These are phyloP conservation scores for Gautieria morchelliformis DNA, from an alignment of 768 basidiomycete species.

Conservation along the genomic window DNA sequence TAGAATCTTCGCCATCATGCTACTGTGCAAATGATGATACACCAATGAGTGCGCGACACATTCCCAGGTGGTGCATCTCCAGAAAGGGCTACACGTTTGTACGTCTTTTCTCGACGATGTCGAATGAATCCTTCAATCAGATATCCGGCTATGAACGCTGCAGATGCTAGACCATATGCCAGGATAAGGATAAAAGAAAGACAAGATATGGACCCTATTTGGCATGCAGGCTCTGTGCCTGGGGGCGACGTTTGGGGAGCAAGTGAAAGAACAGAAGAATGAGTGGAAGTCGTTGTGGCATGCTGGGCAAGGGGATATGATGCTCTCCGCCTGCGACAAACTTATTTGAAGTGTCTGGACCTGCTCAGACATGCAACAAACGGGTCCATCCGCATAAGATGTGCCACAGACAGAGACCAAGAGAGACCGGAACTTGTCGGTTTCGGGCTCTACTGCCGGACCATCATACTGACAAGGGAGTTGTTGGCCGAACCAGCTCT, in stretches of 20 bases:
- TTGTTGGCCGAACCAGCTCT: constrained; percentile 61
- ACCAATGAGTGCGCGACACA: constrained; percentile 55
- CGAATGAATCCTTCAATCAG: too few relatives aligned
- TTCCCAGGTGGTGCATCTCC: constrained; percentile 50
- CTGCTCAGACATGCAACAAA: too few relatives aligned
- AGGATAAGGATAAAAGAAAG: too few relatives aligned
- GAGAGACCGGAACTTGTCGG: constrained; percentile 37
- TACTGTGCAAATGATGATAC: constrained; percentile 67
- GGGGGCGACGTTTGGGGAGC: constrained; percentile 80
- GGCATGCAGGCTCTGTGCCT: constrained; percentile 52
- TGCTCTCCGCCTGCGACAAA: too few relatives aligned
- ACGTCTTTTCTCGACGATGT: too few relatives aligned
- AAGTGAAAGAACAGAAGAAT: too few relatives aligned
- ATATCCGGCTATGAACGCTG: too few relatives aligned
- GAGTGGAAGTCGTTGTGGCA: constrained; percentile 93
- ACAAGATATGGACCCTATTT: too few relatives aligned
- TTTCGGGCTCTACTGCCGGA: constrained; percentile 51
- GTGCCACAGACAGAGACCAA: too few relatives aligned
- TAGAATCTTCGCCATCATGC: constrained; percentile 58
- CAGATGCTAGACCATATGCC: too few relatives aligned
- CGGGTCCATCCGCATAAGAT: too few relatives aligned
- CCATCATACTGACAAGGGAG: constrained; percentile 91
- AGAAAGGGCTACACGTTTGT: constrained; percentile 65
- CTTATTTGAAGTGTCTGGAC: too few relatives aligned
- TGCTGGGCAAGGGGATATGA: constrained; percentile 92